Conservation (phyloP, 1,284 basidiomycete genomes). For the Butyriboletus appendiculatus region DNA sequence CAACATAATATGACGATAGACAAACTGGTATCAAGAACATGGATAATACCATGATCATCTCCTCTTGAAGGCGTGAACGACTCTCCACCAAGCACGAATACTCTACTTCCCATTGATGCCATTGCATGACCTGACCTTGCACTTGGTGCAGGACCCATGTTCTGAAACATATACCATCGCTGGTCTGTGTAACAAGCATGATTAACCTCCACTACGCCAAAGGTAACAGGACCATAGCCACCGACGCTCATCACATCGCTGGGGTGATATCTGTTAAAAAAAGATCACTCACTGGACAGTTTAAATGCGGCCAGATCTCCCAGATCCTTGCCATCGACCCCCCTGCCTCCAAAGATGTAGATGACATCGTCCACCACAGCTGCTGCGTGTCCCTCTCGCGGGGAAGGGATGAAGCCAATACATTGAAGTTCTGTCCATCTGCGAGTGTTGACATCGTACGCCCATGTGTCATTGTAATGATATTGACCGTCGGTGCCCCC, state of each 20-base stretch:
- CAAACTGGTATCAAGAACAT: slow-evolving; percentile 92
- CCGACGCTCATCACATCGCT: not conserved
- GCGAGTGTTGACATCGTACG: slow-evolving; percentile 83
- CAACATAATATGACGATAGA: slow-evolving; percentile 22
- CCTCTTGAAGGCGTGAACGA: slow-evolving; percentile 73
- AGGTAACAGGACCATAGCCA: not conserved
- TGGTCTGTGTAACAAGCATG: slow-evolving; percentile 47
- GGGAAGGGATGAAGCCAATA: slow-evolving; percentile 96
- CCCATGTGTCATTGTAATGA: slow-evolving; percentile 99
- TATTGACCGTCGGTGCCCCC: slow-evolving; percentile 98
- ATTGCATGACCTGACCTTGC: slow-evolving; percentile 95
- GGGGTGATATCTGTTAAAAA: not conserved
- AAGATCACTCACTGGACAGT: slow-evolving; percentile 75
- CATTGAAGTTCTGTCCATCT: slow-evolving; percentile 94
- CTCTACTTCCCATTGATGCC: slow-evolving; percentile 85
- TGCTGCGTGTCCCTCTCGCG: slow-evolving; percentile 96
- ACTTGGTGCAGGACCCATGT: slow-evolving; percentile 94
- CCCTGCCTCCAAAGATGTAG: slow-evolving; percentile 97
- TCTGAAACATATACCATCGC: slow-evolving; percentile 99
- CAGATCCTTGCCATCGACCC: slow-evolving; percentile 96
- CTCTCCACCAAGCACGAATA: slow-evolving; percentile 95
- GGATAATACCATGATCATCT: slow-evolving; percentile 84
- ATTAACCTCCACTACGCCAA: slow-evolving; percentile 11
- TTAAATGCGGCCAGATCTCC: slow-evolving; percentile 97
- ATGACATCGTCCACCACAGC: slow-evolving; percentile 97